Evolutionary conservation across 768 basidiomycete species (phyloP), one percentile per base, ranked within the genome.

Genomic region (Amanita polypyramis): DNA sequence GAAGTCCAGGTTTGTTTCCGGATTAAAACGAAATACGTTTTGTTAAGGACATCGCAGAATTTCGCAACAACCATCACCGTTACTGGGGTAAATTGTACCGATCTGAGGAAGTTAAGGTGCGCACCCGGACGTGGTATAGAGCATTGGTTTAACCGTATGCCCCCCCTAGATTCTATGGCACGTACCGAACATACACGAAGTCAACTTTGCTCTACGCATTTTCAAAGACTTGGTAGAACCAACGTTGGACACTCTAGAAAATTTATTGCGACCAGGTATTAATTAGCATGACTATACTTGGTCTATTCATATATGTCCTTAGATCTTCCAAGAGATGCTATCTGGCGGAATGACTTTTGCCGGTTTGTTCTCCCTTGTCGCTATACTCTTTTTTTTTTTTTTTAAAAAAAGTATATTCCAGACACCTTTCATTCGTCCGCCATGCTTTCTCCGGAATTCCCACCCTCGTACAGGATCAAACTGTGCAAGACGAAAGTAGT

Each of bases 271-370:
- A 35, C 66, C 68, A 39, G 75, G 76, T 76, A 61, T 12, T 17
- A 67, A 65, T 9, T 45, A 30, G 42, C 34, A 23, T 21, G 4
- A 10, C 42, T n/a, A 17, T 10, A 44, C 23, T 14, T 10, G 23
- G 4, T 14, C 4, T 48, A 39, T 41, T 60, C 10, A 12, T 14
- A 52, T 20, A 10, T 51, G 21, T 32, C 43, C 41, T 39, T 29
- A 47, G 75, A 65, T 39, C 57, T 70, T 36, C 55, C 65, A 21
- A 73, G 79, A 17, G 75, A 85, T 60, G 73, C 74, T 12, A 53
- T 73, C 12, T 93, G 89, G 89, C 73, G 82, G 10, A 91, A 89
- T 61, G 86, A 92, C 53, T 89, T 92, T 58, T 92, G 89, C 66
- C 76, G 88, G 75, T 81, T 27, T 34, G 72, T 65, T 25, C 40